Base-by-base conservation (phyloP, 371 early-diverging fungal species). In the Apophysomyces sp. region DNA sequence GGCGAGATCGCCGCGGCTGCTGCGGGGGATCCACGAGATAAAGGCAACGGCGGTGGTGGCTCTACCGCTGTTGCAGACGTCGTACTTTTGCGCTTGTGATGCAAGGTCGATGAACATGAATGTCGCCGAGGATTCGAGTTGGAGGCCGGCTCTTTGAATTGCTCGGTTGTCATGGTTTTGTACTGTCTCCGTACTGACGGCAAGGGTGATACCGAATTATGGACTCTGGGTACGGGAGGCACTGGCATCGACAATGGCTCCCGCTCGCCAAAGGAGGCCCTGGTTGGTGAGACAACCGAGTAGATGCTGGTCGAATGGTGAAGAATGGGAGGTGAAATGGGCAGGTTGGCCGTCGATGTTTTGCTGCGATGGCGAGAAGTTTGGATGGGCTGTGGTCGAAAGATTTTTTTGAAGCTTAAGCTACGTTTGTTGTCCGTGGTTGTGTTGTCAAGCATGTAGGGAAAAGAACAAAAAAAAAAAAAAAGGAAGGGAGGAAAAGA, bases 281-380 rank as follows among this genome's bases (percentile, higher is more conserved):
- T 27, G 0, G 65, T 64, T 5, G 65, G 65, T 2, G 65, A 64
- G 27, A 59, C 59, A 29, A 64, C 44, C 15, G 65, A 59, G 44
- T 58, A 58, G 15, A 61, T 29, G 32, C 21, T 61, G 34, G 26
- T 28, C 7, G 41, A 26, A 53, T 36, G 49, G 32, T 57, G 41
- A 29, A 64, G 30, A 13, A 64, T 39, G 18, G 65, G 65, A 2
- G 65, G 65, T 34, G 65, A 64, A 32, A 64, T 64, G 4, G 59
- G 54, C 41, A 64, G 13, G 16, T 31, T 54, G 58, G 11, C 32
- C 28, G 41, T 53, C 24, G n/a, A 49, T 21, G 28, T 28, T 21
- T 40, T 52, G 44, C 15, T 64, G 36, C 39, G 55, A 34, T 40
- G 56, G 57, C 49, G 49, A 44, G 49, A 24, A 3, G 49, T 44